Percentiles rank a stretch among this genome's conserved stretches.
phyloP scores from a whole-genome alignment of 2,329 filamentous ascomycete species.

The Ceratocystiopsis minuta region DNA sequence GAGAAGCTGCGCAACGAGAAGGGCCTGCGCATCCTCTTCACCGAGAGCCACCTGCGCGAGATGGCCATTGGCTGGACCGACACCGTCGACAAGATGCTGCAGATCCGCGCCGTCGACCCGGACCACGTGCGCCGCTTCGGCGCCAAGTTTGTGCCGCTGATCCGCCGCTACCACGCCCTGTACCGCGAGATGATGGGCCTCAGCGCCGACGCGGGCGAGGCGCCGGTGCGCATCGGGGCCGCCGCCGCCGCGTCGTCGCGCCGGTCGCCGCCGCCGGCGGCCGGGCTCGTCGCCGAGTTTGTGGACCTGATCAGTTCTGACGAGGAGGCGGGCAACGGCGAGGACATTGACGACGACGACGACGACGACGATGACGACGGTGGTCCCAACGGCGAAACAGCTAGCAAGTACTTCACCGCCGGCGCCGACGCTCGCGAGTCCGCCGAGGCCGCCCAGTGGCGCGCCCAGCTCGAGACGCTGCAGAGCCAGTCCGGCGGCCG shows the following conservation, averaged over 20 bases:
- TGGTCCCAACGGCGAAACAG: no score
- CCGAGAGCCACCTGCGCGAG: constrained; percentile 48
- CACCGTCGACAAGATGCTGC: constrained; percentile 40
- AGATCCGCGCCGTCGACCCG: constrained; percentile 42
- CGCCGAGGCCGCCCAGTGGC: constrained; percentile 13
- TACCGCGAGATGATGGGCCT: constrained; percentile 33
- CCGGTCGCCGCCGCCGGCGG: no score
- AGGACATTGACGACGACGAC: not conserved
- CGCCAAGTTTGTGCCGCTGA: constrained; percentile 37
- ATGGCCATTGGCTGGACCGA: constrained; percentile 57
- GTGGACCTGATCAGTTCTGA: constrained; percentile 34
- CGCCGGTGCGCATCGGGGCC: not conserved
- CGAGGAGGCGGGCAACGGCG: constrained; percentile 7
- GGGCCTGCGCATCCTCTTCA: constrained; percentile 44
- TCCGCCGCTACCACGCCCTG: constrained; percentile 27
- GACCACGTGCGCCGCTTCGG: constrained; percentile 47
- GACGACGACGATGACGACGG: not conserved
- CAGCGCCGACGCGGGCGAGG: not conserved
- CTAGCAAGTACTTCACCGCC: no score
- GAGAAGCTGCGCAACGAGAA: constrained; percentile 43
- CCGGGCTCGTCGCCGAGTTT: constrained; percentile 11
- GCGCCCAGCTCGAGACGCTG: constrained; percentile 14
- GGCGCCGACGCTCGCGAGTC: no score
- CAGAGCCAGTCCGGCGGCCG: constrained; percentile 7
- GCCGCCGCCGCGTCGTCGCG: not conserved